These are phyloP conservation scores for Elasticomyces elasticus DNA, from an alignment of 495 filamentous ascomycete genomes.

Conservation along the genomic window DNA sequence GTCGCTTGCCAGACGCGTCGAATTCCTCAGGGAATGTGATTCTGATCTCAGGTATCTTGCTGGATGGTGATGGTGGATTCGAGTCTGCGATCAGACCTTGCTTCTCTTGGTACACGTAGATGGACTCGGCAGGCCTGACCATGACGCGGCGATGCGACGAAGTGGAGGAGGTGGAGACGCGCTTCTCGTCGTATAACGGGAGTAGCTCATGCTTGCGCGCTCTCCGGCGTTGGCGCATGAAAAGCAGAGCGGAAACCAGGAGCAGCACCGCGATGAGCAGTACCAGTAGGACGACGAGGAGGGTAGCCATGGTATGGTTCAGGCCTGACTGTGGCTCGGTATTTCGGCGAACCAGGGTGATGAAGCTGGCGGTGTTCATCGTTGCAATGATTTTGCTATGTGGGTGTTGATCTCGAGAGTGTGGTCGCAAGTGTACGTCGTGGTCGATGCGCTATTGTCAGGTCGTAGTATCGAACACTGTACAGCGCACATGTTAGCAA, in stretches of 20 bases:
- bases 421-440: not conserved
- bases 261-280: conserved; percentile 59
- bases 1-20: conserved; percentile 66
- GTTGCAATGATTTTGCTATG: not conserved
- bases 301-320: conserved; percentile 53
- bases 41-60: conserved; percentile 85
- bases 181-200: conserved; percentile 47
- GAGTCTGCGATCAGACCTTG: conserved; percentile 61
- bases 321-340: conserved; percentile 34
- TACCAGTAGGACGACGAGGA: conserved; percentile 70
- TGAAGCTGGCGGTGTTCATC: conserved; percentile 17
- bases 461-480: not conserved
- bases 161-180: conserved; percentile 23
- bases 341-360: conserved; percentile 34
- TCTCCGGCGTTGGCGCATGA: conserved; percentile 58
- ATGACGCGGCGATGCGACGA: conserved; percentile 58
- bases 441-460: not conserved
- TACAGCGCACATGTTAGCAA: not conserved
- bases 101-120: conserved; percentile 66
- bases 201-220: conserved; percentile 38
- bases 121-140: conserved; percentile 52
- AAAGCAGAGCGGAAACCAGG: conserved; percentile 54
- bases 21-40: conserved; percentile 97
- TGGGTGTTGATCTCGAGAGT: not conserved
- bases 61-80: conserved; percentile 64